These are phyloP conservation scores for Saitoella complicata DNA, from an alignment of 805 yeast genomes.

Conservation along the genomic window DNA sequence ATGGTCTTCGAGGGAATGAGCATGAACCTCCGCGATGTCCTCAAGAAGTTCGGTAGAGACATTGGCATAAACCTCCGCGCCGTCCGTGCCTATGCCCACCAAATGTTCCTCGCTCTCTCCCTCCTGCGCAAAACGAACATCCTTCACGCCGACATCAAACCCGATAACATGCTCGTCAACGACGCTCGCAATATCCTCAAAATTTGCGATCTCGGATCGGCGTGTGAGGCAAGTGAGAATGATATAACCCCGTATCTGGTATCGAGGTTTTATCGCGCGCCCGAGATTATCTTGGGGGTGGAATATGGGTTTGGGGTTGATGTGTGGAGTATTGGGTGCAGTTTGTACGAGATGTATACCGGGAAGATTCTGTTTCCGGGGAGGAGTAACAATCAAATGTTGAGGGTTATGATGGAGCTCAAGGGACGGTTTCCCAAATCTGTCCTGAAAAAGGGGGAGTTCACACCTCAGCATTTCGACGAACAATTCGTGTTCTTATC, in stretches of 20 bases:
- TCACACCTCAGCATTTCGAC: slow-evolving; percentile 17
- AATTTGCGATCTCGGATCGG: slow-evolving; percentile 82
- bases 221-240: slow-evolving; percentile 25
- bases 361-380: slow-evolving; percentile 87
- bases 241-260: slow-evolving; percentile 21
- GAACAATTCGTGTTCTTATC: slow-evolving; percentile 15
- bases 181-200: slow-evolving; percentile 47
- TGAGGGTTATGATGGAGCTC: slow-evolving; percentile 19
- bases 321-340: slow-evolving; percentile 93
- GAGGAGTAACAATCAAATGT: slow-evolving; percentile 61
- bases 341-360: slow-evolving; percentile 81
- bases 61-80: slow-evolving; percentile 61
- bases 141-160: slow-evolving; percentile 83
- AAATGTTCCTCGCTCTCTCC: slow-evolving; percentile 52
- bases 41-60: slow-evolving; percentile 69
- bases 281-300: slow-evolving; percentile 58
- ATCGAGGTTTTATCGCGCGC: slow-evolving; percentile 64
- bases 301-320: slow-evolving; percentile 51
- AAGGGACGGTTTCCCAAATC: slow-evolving; percentile 20
- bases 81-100: slow-evolving; percentile 52
- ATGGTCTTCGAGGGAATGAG: slow-evolving; percentile 66
- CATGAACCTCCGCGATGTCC: slow-evolving; percentile 55
- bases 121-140: slow-evolving; percentile 53
- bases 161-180: slow-evolving; percentile 70
- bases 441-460: slow-evolving; percentile 17